Evolutionary conservation across 2,329 filamentous ascomycete species (phyloP).

Genomic region (Capronia epimyces): DNA sequence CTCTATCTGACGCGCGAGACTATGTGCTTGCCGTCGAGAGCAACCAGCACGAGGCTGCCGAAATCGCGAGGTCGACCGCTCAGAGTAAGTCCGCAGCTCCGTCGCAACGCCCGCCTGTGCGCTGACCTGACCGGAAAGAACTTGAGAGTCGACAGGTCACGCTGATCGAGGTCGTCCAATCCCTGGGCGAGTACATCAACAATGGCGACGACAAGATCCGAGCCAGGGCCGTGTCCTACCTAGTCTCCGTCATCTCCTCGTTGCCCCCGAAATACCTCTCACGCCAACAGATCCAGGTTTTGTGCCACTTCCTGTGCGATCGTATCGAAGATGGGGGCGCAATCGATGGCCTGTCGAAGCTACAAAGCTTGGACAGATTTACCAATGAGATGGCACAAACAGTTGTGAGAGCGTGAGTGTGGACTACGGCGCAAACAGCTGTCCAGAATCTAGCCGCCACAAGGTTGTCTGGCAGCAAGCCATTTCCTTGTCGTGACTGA

Average conservation of each 20-base stretch:
- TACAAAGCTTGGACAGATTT: constrained; percentile 58
- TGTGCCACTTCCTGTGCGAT: constrained; percentile 60
- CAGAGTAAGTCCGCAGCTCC: constrained; percentile 37
- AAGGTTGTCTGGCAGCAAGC: constrained; percentile 22
- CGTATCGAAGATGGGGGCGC: constrained; percentile 59
- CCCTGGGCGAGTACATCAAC: constrained; percentile 62
- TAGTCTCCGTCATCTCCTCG: constrained; percentile 42
- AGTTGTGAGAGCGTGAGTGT: constrained; percentile 49
- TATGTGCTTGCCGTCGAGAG: constrained; percentile 46
- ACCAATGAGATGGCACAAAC: constrained; percentile 51
- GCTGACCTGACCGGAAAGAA: constrained; percentile 38
- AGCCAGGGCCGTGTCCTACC: constrained; percentile 51
- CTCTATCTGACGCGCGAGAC: constrained; percentile 44
- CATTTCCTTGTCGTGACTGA: constrained; percentile 6
- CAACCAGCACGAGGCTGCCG: constrained; percentile 42
- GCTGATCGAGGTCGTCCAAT: constrained; percentile 58
- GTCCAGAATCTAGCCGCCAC: constrained; percentile 18
- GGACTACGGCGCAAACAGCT: constrained; percentile 23
- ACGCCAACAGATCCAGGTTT: constrained; percentile 56
- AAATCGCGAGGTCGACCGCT: constrained; percentile 42
- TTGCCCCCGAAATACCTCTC: constrained; percentile 53
- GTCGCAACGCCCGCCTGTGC: not conserved
- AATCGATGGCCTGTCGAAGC: constrained; percentile 52
- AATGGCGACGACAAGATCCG: constrained; percentile 57
- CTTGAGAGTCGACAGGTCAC: constrained; percentile 56